These are phyloP conservation scores for Entonaema liquescens DNA, from an alignment of 495 filamentous ascomycete genomes.

Conservation along the genomic window DNA sequence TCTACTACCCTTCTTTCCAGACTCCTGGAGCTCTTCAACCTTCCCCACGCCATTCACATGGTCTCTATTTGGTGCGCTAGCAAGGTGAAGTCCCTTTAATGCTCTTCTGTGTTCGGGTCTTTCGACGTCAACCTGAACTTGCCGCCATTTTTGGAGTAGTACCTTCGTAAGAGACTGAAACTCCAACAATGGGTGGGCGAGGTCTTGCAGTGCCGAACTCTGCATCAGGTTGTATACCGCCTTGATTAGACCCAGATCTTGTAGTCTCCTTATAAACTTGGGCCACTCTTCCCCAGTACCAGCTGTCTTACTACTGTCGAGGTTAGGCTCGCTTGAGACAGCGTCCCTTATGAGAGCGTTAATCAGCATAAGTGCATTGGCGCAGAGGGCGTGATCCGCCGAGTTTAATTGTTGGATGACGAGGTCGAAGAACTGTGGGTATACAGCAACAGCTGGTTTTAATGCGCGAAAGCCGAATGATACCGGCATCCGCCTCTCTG, in stretches of 20 bases:
- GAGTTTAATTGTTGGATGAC: conserved; percentile 88
- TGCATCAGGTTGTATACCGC: conserved; percentile 93
- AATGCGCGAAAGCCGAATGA: conserved; percentile 86
- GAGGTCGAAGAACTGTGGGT: conserved; percentile 94
- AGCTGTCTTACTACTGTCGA: conserved; percentile 43
- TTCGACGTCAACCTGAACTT: conserved; percentile 83
- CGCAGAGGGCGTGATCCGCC: conserved; percentile 95
- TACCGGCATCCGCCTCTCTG: conserved; percentile 55
- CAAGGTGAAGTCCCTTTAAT: conserved; percentile 81
- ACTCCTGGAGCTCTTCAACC: conserved; percentile 47
- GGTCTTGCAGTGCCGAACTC: conserved; percentile 89
- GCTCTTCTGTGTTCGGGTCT: conserved; percentile 88
- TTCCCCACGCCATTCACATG: conserved; percentile 48
- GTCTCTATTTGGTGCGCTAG: conserved; percentile 74
- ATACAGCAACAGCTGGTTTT: conserved; percentile 87
- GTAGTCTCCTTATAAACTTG: conserved; percentile 89
- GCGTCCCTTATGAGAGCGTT: conserved; percentile 95
- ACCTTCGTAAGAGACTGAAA: conserved; percentile 94
- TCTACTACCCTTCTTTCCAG: conserved; percentile 62
- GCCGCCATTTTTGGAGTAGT: conserved; percentile 88
- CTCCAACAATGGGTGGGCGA: conserved; percentile 91
- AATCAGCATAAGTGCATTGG: conserved; percentile 92
- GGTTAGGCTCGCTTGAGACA: conserved; percentile 71
- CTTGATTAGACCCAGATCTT: conserved; percentile 93
- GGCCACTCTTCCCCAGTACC: conserved; percentile 81